phyloP scores from a whole-genome alignment of 176 grass and related monocot species.

The Panicum miliaceum region DNA sequence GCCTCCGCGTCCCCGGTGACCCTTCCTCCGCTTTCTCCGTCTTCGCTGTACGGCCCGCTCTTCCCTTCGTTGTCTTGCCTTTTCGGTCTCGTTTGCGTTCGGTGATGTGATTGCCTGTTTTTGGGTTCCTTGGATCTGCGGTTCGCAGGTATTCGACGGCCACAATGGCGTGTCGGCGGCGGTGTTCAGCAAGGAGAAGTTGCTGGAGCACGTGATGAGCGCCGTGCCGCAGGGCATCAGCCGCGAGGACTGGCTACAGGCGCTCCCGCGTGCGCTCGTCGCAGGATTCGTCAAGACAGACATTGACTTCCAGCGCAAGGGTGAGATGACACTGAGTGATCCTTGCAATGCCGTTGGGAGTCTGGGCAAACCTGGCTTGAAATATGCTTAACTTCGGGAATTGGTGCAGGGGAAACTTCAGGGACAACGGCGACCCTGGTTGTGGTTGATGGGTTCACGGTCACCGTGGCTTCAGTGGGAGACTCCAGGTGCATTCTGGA shows the following conservation, averaged over 20 bases:
- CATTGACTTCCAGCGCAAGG: constrained; percentile 95
- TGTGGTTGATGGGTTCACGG: constrained; percentile 80
- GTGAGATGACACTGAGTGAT: constrained; percentile 46
- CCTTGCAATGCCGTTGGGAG: constrained; percentile 24
- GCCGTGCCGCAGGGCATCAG: constrained; percentile 83
- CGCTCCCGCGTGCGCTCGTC: constrained; percentile 84
- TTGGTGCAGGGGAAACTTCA: constrained; percentile 71
- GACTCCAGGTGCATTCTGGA: constrained; percentile 94
- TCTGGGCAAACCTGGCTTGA: background rate
- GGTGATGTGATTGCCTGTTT: constrained; percentile 20
- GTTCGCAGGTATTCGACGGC: constrained; percentile 81
- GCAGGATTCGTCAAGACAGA: constrained; percentile 97
- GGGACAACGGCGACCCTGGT: constrained; percentile 93
- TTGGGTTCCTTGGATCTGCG: constrained; percentile 40
- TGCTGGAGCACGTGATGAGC: constrained; percentile 93
- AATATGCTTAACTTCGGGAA: constrained; percentile 34
- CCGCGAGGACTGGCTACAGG: constrained; percentile 84
- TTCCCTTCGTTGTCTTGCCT: background rate
- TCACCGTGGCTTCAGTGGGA: constrained; percentile 94
- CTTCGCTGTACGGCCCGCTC: constrained; percentile 65
- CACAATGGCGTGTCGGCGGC: constrained; percentile 94
- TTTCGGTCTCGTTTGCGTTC: constrained; percentile 24
- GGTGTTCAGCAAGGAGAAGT: constrained; percentile 91
- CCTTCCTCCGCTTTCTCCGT: constrained; percentile 83
- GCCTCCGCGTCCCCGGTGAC: constrained; percentile 72